Evolutionary conservation across 2,329 filamentous ascomycete genomes (phyloP).

Genomic region (Ophidiomyces ophidiicola): DNA sequence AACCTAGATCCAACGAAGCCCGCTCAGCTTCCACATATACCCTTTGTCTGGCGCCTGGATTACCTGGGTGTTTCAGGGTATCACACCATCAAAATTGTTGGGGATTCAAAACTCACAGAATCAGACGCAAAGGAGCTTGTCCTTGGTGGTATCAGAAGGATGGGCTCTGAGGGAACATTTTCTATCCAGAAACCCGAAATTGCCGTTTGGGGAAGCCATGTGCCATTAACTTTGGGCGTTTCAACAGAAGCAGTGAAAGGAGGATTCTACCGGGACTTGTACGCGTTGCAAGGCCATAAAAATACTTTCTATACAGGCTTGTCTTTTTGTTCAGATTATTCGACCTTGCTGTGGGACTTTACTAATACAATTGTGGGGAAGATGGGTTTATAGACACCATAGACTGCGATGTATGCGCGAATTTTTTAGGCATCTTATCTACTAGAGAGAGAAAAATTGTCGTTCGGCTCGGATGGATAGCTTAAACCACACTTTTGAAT

Average conservation of each 20-base stretch:
- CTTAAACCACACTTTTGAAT: too few species aligned
- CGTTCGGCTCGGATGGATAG: too few species aligned
- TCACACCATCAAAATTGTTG: slow-evolving; percentile 8
- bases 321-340: slow-evolving; percentile 21
- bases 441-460: too few species aligned
- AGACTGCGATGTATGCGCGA: too few species aligned
- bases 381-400: slow-evolving; percentile 3
- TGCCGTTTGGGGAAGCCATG: slow-evolving; percentile 17
- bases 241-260: slow-evolving; percentile 23
- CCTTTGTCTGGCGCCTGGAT: slow-evolving; percentile 10
- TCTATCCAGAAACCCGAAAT: slow-evolving; percentile 3
- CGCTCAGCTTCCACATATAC: slow-evolving; percentile 2
- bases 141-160: slow-evolving; percentile 1
- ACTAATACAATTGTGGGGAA: slow-evolving; percentile 8
- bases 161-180: slow-evolving; percentile 6
- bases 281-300: slow-evolving; percentile 31
- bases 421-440: too few species aligned
- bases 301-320: slow-evolving; percentile 35
- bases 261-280: slow-evolving; percentile 31
- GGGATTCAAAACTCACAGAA: slow-evolving; percentile 6
- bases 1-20: slow-evolving; percentile 6
- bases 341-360: slow-evolving; percentile 14
- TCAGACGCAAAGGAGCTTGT: slow-evolving; percentile 5
- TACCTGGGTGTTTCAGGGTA: slow-evolving; percentile 8
- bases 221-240: slow-evolving; percentile 26